Percentiles rank a stretch among this genome's conserved stretches.
These are phyloP conservation scores for Sindora glabra DNA, from an alignment of 306 rosid species.

Conservation along the genomic window DNA sequence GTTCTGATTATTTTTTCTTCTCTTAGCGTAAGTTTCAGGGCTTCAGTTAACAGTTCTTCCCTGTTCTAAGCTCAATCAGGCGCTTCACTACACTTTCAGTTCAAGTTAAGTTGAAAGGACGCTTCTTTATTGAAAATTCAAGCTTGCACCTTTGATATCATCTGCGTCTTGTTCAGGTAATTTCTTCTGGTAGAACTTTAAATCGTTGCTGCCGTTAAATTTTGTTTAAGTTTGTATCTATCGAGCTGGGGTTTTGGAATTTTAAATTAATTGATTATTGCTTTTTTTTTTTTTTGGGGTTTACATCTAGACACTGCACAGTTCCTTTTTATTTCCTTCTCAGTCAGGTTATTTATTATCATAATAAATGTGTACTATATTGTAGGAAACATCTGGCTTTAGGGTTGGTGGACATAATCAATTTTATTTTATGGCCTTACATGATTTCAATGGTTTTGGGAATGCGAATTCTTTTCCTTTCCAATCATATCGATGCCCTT, in stretches of 20 bases:
- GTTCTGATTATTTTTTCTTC: background rate
- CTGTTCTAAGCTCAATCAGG: constrained; percentile 25
- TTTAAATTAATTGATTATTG: background rate
- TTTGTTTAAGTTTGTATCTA: constrained; percentile 1
- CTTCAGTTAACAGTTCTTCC: constrained; percentile 18
- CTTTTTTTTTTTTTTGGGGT: background rate
- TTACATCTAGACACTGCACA: no score
- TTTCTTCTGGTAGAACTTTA: background rate
- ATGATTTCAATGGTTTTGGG: constrained; percentile 10
- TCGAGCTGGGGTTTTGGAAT: constrained; percentile 3
- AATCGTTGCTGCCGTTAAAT: background rate
- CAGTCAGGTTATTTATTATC: background rate
- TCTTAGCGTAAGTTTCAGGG: constrained; percentile 23
- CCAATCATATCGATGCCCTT: background rate
- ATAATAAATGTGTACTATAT: constrained; percentile 21
- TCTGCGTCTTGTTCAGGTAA: constrained; percentile 37
- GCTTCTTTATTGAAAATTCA: constrained; percentile 14
- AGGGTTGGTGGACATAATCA: constrained; percentile 28
- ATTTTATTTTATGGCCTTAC: constrained; percentile 1
- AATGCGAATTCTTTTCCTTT: background rate
- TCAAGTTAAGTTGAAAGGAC: constrained; percentile 13
- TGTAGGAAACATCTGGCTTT: constrained; percentile 9
- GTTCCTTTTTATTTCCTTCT: no score
- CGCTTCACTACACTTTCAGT: constrained; percentile 22
- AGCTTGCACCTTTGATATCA: constrained; percentile 19